A percentile compares a stretch with the other conserved stretches of the same genome.
Conservation (phyloP, 148 eudicot species). For the Hydrangea macrophylla region DNA sequence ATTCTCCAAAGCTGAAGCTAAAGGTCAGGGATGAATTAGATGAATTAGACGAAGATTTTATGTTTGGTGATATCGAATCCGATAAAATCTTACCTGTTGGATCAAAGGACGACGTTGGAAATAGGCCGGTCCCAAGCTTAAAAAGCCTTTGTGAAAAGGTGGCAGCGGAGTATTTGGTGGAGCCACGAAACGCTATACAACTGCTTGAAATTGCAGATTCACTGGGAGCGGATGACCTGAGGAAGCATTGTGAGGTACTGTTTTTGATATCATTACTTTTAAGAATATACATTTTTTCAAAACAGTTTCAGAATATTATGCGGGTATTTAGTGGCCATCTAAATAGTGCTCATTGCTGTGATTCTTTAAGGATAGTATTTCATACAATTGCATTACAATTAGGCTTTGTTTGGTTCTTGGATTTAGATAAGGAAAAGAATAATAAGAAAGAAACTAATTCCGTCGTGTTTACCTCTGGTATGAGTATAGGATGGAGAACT, state of each 20-base stretch:
- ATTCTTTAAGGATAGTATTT: too few relatives aligned
- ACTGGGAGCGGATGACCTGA: conserved; percentile 78
- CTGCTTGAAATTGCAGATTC: conserved; percentile 93
- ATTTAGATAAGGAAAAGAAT: too few relatives aligned
- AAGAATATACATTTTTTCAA: not conserved
- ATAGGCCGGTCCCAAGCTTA: conserved; percentile 54
- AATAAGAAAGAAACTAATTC: too few relatives aligned
- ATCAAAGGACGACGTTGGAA: conserved; percentile 29
- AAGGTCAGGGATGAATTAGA: conserved; percentile 35
- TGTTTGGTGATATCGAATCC: conserved; percentile 52
- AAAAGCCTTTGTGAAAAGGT: conserved; percentile 89
- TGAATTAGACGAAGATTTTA: conserved; percentile 74
- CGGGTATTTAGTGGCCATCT: not conserved
- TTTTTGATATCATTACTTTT: not conserved
- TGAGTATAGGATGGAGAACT: too few relatives aligned
- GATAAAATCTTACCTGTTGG: conserved; percentile 17
- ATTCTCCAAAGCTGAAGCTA: conserved; percentile 27
- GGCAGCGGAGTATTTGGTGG: conserved; percentile 78
- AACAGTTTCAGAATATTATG: not conserved
- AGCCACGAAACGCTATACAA: conserved; percentile 81
- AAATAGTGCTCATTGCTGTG: not conserved
- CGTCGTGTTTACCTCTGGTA: too few relatives aligned
- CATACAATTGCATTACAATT: too few relatives aligned
- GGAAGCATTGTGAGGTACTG: conserved; percentile 82
- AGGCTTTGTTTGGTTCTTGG: too few relatives aligned